Conservation (phyloP, 2,329 filamentous ascomycete genomes). For the Blastomyces parvus region DNA sequence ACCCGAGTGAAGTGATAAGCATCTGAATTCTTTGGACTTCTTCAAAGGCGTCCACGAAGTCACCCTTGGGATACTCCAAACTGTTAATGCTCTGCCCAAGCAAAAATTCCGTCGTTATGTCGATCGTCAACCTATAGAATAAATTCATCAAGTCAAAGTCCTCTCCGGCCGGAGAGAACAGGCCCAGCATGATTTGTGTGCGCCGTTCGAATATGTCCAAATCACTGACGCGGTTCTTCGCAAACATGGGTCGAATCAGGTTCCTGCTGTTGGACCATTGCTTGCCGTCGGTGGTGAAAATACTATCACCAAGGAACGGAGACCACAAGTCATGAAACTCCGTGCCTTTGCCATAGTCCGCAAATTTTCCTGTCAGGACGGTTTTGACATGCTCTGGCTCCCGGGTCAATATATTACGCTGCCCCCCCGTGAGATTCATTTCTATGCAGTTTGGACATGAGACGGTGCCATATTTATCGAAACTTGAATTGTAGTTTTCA, state of each 20-base stretch:
- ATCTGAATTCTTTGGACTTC: slow-evolving; percentile 65
- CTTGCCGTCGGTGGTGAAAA: slow-evolving; percentile 62
- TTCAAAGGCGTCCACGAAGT: slow-evolving; percentile 67
- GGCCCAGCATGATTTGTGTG: slow-evolving; percentile 54
- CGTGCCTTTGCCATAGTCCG: slow-evolving; percentile 69
- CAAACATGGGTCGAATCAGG: slow-evolving; percentile 67
- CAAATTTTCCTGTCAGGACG: slow-evolving; percentile 66
- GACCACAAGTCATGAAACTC: slow-evolving; percentile 63
- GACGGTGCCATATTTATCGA: slow-evolving; percentile 31
- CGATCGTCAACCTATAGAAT: slow-evolving; percentile 55
- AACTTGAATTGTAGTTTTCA: slow-evolving; percentile 48
- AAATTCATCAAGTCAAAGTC: slow-evolving; percentile 16
- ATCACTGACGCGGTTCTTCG: slow-evolving; percentile 67
- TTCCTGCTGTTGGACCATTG: slow-evolving; percentile 65
- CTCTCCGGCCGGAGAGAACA: slow-evolving; percentile 49
- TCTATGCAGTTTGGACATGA: slow-evolving; percentile 50
- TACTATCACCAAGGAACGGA: slow-evolving; percentile 48
- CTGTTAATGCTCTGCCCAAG: slow-evolving; percentile 59
- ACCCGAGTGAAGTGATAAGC: slow-evolving; percentile 11
- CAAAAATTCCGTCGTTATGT: slow-evolving; percentile 70
- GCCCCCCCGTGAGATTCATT: slow-evolving; percentile 40
- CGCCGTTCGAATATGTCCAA: slow-evolving; percentile 68
- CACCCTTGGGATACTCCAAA: slow-evolving; percentile 48
- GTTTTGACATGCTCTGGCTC: slow-evolving; percentile 79
- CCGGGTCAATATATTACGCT: slow-evolving; percentile 56